Evolutionary conservation across 2,329 filamentous ascomycete species (phyloP).

Genomic region (Mycosphaerelloides madeirae): DNA sequence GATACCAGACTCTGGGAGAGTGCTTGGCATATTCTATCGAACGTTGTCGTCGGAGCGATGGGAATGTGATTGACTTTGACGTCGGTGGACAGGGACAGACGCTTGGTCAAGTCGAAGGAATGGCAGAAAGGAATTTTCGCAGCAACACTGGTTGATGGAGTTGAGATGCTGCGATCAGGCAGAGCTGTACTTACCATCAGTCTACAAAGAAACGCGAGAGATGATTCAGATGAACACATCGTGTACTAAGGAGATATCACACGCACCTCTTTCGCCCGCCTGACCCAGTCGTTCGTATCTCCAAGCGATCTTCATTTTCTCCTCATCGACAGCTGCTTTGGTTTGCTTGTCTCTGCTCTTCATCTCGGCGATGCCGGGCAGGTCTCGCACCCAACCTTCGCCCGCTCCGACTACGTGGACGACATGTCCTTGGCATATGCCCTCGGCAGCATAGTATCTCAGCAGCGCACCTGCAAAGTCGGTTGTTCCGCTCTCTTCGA

Average conservation of each 20-base stretch:
- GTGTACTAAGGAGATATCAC: constrained; percentile 9
- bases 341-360: constrained; percentile 34
- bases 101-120: constrained; percentile 50
- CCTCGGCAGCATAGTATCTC: constrained; percentile 88
- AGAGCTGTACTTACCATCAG: constrained; percentile 29
- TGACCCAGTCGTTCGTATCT: constrained; percentile 82
- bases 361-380: constrained; percentile 64
- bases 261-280: constrained; percentile 62
- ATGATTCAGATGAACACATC: constrained; percentile 16
- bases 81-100: constrained; percentile 39
- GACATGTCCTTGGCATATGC: constrained; percentile 82
- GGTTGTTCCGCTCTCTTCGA: constrained; percentile 88
- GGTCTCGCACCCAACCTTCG: constrained; percentile 74
- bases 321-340: constrained; percentile 43
- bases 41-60: constrained; percentile 63
- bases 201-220: neutral
- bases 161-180: constrained; percentile 21
- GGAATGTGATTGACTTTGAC: constrained; percentile 42
- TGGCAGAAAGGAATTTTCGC: constrained; percentile 43
- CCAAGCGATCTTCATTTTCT: constrained; percentile 99
- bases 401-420: constrained; percentile 79
- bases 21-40: constrained; percentile 59
- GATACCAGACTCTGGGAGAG: constrained; percentile 53
- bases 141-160: constrained; percentile 5
- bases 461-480: constrained; percentile 84